These are phyloP conservation scores for Myotisia sp. DNA, from an alignment of 2,329 filamentous ascomycete species.

Conservation along the genomic window DNA sequence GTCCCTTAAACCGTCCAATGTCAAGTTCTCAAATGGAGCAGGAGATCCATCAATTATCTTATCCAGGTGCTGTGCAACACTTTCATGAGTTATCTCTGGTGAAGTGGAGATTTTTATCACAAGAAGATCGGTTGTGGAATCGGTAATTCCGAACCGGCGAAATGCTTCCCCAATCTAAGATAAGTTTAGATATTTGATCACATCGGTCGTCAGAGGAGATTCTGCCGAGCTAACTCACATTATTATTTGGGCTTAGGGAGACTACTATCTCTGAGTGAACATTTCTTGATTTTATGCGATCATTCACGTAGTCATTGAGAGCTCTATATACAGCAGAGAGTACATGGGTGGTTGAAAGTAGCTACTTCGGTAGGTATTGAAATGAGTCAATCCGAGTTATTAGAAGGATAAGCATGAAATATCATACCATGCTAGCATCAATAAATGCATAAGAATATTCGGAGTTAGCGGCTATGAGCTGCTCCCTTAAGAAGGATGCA, in stretches of 20 bases:
- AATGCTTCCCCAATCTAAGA: conserved; percentile 79
- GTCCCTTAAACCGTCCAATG: conserved; percentile 48
- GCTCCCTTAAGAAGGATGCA: conserved; percentile 59
- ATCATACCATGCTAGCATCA: conserved; percentile 62
- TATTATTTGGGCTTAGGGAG: conserved; percentile 65
- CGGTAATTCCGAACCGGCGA: conserved; percentile 67
- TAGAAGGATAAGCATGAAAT: background rate
- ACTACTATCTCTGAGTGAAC: conserved; percentile 82
- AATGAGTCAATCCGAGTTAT: conserved; percentile 1
- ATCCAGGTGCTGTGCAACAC: conserved; percentile 46
- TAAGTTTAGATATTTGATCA: conserved; percentile 1
- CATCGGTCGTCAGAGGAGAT: background rate
- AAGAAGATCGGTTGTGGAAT: conserved; percentile 57
- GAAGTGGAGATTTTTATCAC: conserved; percentile 61
- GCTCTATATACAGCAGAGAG: conserved; percentile 65
- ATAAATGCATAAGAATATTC: conserved; percentile 90
- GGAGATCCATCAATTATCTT: conserved; percentile 48
- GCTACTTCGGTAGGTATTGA: conserved; percentile 29
- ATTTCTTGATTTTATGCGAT: conserved; percentile 60
- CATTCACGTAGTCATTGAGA: conserved; percentile 49
- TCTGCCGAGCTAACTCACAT: conserved; percentile 39
- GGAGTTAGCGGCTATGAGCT: conserved; percentile 69
- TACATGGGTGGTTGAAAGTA: conserved; percentile 58
- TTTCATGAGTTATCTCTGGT: conserved; percentile 32
- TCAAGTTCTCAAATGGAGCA: conserved; percentile 47